These are phyloP conservation scores for Fomitopsis pulvina DNA, from an alignment of 768 basidiomycete species.

Conservation along the genomic window DNA sequence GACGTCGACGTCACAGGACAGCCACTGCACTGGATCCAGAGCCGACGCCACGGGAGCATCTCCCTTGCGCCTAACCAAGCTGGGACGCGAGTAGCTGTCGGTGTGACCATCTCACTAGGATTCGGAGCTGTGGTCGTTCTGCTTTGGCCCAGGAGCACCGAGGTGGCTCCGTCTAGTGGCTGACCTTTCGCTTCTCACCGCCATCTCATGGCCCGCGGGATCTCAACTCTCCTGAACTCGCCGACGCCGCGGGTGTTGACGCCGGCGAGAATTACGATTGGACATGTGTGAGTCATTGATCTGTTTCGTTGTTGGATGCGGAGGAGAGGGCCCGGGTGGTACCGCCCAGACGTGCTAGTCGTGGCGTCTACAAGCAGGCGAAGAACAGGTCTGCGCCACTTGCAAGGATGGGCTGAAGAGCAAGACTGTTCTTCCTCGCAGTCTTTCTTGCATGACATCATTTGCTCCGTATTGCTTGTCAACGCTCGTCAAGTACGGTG, in stretches of 20 bases:
- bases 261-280: conserved; percentile 38
- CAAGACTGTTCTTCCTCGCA: too few species aligned
- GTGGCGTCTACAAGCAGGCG: too few species aligned
- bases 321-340: not conserved
- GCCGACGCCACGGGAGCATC: too few species aligned
- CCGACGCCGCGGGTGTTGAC: conserved; percentile 16
- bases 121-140: not conserved
- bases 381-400: too few species aligned
- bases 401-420: too few species aligned
- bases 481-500: too few species aligned
- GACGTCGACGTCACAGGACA: not conserved
- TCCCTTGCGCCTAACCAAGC: too few species aligned
- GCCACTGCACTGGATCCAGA: too few species aligned
- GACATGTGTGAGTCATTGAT: conserved; percentile 45
- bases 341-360: not conserved
- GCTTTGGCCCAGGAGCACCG: not conserved
- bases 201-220: conserved; percentile 16
- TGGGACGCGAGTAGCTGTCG: too few species aligned
- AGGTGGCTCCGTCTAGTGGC: not conserved
- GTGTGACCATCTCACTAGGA: too few species aligned
- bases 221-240: conserved; percentile 17
- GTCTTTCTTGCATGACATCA: too few species aligned
- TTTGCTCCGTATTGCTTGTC: too few species aligned
- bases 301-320: not conserved
- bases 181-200: not conserved